Base-by-base conservation (phyloP, 2,329 filamentous ascomycete genomes). In the Thielaviopsis euricoi region DNA sequence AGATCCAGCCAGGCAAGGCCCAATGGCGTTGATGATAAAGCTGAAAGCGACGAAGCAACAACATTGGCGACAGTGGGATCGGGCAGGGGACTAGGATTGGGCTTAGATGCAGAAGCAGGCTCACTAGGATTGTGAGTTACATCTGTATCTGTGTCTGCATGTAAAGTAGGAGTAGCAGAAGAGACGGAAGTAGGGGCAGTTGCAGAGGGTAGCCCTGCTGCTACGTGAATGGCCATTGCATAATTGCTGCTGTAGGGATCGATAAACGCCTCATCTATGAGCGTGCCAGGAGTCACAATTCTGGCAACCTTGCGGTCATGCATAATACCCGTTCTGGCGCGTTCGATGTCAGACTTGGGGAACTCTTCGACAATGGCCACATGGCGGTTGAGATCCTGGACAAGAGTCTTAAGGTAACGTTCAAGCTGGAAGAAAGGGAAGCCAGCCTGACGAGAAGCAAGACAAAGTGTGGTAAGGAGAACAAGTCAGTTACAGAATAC, bases 181-280 rank as follows among this genome's bases (percentile, higher is more conserved):
- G 48, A 22, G 5, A n/a, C 23, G 21, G 48, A 19, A 51, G n/a
- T 21, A 51, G n/a, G 13, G n/a, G 53, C 48, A 37, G 29, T 46
- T 22, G 3, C 40, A 23, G 13, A 21, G 17, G 4, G 29, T 29
- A 22, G 9, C 29, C 29, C 26, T 22, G 46, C n/a, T 13, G 59
- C 61, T 26, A 86, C 68, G 66, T 94, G 81, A 53, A 97, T 79
- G 43, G 87, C 85, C 67, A 97, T 79, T 37, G 97, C 77, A 68
- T 91, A 98, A 68, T 96, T 97, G 70, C 93, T 96, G 65, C 87
- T 83, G 67, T 87, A 91, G 1, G 89, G 88, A 67, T 97, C 88
- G 76, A 98, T 89, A 69, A 97, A 98, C 65, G 89, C 90, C 71
- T 98, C 93, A 69, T 98, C 93, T 63, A 98, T 95, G 57, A 98